These are phyloP conservation scores for Trichoderma gamsii DNA, from an alignment of 495 filamentous ascomycete species.

Conservation along the genomic window DNA sequence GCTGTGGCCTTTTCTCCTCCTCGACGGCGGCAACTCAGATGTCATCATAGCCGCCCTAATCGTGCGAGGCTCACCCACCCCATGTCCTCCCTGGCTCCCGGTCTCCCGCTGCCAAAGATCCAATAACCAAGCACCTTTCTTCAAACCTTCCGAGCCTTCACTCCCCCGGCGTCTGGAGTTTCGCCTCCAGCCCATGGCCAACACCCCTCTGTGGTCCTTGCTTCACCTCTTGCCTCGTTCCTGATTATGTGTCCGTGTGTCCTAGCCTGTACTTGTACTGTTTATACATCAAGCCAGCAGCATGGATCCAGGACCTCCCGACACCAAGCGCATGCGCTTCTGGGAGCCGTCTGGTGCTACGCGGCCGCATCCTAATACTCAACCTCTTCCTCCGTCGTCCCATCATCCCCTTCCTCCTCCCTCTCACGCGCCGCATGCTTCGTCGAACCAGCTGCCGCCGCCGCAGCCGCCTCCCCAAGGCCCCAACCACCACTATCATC, in stretches of 20 bases:
- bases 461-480: slow-evolving; percentile 8
- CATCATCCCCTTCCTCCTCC: slow-evolving; percentile 14
- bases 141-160: slow-evolving; percentile 9
- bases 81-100: slow-evolving; percentile 11
- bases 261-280: slow-evolving; percentile 27
- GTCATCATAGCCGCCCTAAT: slow-evolving; percentile 13
- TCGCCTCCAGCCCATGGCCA: slow-evolving; percentile 27
- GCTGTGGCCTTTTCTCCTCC: not conserved
- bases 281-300: slow-evolving; percentile 27
- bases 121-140: slow-evolving; percentile 12
- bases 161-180: slow-evolving; percentile 8
- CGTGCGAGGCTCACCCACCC: slow-evolving; percentile 13
- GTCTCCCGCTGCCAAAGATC: slow-evolving; percentile 14
- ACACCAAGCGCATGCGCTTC: slow-evolving; percentile 43
- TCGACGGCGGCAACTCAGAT: slow-evolving; percentile 8
- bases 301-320: slow-evolving; percentile 46
- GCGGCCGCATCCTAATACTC: slow-evolving; percentile 35
- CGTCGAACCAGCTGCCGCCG: slow-evolving; percentile 13
- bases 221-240: slow-evolving; percentile 31
- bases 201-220: slow-evolving; percentile 36
- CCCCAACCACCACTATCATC: not conserved
- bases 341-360: slow-evolving; percentile 40
- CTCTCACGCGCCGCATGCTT: slow-evolving; percentile 4
- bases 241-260: slow-evolving; percentile 23
- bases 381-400: slow-evolving; percentile 29